Evolutionary conservation across 2,329 filamentous ascomycete genomes (phyloP).

Genomic region (Rhytidhysteron rufulum): DNA sequence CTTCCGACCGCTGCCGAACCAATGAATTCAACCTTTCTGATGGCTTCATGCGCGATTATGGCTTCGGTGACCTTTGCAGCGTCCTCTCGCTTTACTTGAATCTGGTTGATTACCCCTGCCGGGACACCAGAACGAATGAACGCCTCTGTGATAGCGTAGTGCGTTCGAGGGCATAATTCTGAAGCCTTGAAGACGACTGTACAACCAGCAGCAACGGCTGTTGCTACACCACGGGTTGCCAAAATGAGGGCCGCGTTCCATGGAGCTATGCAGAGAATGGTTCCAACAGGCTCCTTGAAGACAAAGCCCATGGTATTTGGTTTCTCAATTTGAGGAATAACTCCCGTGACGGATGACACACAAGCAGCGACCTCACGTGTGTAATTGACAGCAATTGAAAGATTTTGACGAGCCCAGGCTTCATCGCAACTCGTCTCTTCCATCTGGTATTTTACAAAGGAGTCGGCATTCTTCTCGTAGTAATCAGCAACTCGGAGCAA

Average conservation of each 20-base stretch:
- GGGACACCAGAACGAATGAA: conserved; percentile 29
- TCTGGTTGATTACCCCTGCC: conserved; percentile 29
- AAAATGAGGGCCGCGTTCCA: conserved; percentile 19
- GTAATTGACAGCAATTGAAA: conserved; percentile 25
- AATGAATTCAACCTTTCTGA: conserved; percentile 39
- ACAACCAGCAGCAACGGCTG: conserved; percentile 22
- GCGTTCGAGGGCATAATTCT: conserved; percentile 16
- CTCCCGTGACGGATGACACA: conserved; percentile 8
- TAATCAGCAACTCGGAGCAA: conserved; percentile 23
- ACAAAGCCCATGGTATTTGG: conserved; percentile 24
- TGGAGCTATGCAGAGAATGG: conserved; percentile 17
- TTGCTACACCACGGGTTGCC: conserved; percentile 18
- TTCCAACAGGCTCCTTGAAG: conserved; percentile 28
- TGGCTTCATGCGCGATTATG: conserved; percentile 31
- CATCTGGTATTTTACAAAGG: conserved; percentile 22
- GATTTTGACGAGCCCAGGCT: conserved; percentile 28
- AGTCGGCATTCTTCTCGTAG: conserved; percentile 19
- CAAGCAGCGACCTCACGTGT: conserved; percentile 25
- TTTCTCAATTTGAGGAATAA: conserved; percentile 23
- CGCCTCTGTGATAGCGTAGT: conserved; percentile 16
- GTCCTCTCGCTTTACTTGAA: conserved; percentile 12
- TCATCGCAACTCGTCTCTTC: conserved; percentile 37
- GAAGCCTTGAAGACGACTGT: conserved; percentile 21
- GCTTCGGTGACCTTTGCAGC: conserved; percentile 23
- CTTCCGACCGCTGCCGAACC: conserved; percentile 34